Percentiles rank a stretch among this genome's conserved stretches.
These are phyloP conservation scores for Xylaria polymorpha DNA, from an alignment of 2,329 filamentous ascomycete genomes.

Conservation along the genomic window DNA sequence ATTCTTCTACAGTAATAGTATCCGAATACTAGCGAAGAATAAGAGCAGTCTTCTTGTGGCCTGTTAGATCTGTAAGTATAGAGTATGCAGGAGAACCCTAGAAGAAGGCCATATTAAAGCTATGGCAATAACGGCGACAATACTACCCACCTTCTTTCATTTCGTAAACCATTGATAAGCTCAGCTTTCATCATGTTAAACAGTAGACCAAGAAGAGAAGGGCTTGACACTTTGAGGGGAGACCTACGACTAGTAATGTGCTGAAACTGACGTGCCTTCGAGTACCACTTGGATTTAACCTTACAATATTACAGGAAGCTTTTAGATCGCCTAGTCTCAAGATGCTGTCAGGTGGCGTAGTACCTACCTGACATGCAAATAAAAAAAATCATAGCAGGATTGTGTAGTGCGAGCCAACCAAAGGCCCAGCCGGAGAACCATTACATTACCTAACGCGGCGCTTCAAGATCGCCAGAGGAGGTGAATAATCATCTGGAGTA, in stretches of 20 bases:
- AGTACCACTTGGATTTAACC: neutral
- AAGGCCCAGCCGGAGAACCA: neutral
- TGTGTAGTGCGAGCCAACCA: constrained; percentile 12
- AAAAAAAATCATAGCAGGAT: neutral
- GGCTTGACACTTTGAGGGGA: no score
- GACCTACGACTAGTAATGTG: neutral
- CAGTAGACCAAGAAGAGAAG: no score
- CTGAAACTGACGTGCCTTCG: neutral
- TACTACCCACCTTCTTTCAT: no score
- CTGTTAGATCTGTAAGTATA: neutral
- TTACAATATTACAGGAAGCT: neutral
- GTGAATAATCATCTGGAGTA: neutral
- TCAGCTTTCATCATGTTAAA: no score
- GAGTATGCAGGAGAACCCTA: neutral
- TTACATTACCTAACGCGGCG: neutral
- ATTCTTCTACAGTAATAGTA: no score
- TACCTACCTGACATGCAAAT: neutral
- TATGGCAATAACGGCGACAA: no score
- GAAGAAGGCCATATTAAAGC: neutral
- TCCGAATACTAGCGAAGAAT: no score
- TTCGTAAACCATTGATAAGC: no score
- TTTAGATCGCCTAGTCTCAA: neutral
- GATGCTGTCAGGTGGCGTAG: neutral
- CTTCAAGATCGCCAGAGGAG: neutral
- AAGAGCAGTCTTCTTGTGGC: neutral